Evolutionary conservation across 2,329 filamentous ascomycete genomes (phyloP), one percentile per base, ranked within the genome.

Genomic region (Aspergillus proliferans): DNA sequence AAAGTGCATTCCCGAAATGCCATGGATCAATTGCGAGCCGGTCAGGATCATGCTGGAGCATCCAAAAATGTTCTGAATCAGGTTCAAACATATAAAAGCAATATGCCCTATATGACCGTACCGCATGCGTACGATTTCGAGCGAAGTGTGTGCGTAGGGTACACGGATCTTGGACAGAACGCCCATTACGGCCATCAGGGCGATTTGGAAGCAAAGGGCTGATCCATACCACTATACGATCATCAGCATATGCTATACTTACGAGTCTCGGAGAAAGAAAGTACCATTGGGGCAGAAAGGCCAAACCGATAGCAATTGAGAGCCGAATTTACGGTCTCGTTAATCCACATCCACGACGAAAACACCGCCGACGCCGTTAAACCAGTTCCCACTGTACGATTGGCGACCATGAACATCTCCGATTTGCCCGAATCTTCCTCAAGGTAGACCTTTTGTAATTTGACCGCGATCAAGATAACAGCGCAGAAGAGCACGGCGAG

Each of bases 81-180:
- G 50, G 26, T 73, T 73, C 21, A 75, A 54, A 2, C 71, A 52
- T 10, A 73, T 71, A 39, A 73, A 73, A 0, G 72, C 61, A 8
- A 68, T 50, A 52, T 75, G 71, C 0, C 63, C 69, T 10, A 69
- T 58, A 21, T 63, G 70, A 4, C 73, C 74, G 54, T 78, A 78
- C 49, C 76, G 63, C 62, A 71, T 71, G 3, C 67, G 67, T 36
- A 78, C 71, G 41, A 78, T 76, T 53, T 78, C 76, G 1, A 78
- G 65, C 2, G 72, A 76, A 0, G 76, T 78, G 48, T 78, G 75
- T 0, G 76, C 76, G 49, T 76, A 75, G 0, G 76, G 76, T 0
- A 77, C 74, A 36, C 75, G 63, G 30, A 77, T 67, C 56, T 78
- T 78, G 10, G 71, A 71, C 41, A 76, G 58, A 6, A 78, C 73